These are phyloP conservation scores for Sclerotinia glacialis DNA, from an alignment of 2,329 filamentous ascomycete genomes.

Conservation along the genomic window DNA sequence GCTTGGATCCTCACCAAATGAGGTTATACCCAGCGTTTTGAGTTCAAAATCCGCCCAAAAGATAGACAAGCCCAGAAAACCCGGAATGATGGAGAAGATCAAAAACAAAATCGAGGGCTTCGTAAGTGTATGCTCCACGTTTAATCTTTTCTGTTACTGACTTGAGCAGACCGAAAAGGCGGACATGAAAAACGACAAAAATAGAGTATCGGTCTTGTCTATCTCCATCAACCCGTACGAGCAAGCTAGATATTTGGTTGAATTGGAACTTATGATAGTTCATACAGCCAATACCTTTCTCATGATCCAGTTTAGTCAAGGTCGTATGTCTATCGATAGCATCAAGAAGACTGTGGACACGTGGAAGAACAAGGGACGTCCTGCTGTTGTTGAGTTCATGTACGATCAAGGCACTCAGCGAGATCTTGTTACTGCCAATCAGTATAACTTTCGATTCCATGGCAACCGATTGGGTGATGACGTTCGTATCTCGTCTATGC, in stretches of 20 bases:
- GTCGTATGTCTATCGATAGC: slow-evolving; percentile 34
- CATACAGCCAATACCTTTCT: slow-evolving; percentile 39
- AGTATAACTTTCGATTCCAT: slow-evolving; percentile 47
- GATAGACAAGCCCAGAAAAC: slow-evolving; percentile 26
- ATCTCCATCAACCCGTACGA: slow-evolving; percentile 34
- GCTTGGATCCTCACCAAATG: slow-evolving; percentile 34
- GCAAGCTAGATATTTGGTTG: slow-evolving; percentile 37
- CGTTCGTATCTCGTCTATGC: slow-evolving; percentile 42
- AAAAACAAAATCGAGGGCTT: slow-evolving; percentile 37
- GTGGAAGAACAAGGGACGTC: slow-evolving; percentile 47
- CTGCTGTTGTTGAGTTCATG: slow-evolving; percentile 50
- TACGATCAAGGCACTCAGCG: slow-evolving; percentile 52
- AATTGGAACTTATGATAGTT: slow-evolving; percentile 38
- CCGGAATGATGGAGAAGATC: slow-evolving; percentile 35
- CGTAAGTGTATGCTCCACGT: slow-evolving; percentile 29
- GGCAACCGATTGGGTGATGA: slow-evolving; percentile 43
- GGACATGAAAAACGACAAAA: slow-evolving; percentile 31
- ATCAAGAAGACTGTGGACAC: slow-evolving; percentile 37
- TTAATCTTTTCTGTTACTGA: neutral
- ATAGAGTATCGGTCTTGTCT: slow-evolving; percentile 28
- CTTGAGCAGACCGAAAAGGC: slow-evolving; percentile 37
- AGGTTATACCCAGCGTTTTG: slow-evolving; percentile 23
- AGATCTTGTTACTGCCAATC: slow-evolving; percentile 47
- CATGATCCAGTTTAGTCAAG: slow-evolving; percentile 38
- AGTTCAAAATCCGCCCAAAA: slow-evolving; percentile 25